Base-by-base conservation (phyloP, 2,329 filamentous ascomycete species). In the Ophiocordyceps unilateralis region DNA sequence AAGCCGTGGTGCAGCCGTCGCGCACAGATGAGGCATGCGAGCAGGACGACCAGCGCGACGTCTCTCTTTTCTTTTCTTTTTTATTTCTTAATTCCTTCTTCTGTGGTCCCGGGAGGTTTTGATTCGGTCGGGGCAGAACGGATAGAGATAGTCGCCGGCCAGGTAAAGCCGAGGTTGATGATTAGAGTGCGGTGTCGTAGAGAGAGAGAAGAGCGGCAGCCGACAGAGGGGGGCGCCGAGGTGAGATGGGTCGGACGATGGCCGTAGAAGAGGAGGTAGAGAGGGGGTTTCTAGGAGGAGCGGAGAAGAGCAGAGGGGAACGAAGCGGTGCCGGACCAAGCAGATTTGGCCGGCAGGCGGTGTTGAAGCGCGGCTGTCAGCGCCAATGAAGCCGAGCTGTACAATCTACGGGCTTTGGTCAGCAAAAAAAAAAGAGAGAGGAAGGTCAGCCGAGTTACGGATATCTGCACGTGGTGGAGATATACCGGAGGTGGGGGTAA, bases 11-110 rank as follows among this genome's bases (percentile, higher is more conserved):
- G 43, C 43, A 41, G 48, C 49, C 48, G 56, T 58, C 47, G 54
- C 52, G 53, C 56, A 58, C 48, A 56, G 56, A 58, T 57, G 53
- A 55, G 52, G 56, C 55, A 58, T 58, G 53, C 54, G 52, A 54
- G 47, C 50, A 46, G 49, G 47, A 46, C 49, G 44, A 40, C 32
- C 43, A 26, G 40, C 46, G 40, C 42, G 28, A 36, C 42, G 39
- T 40, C 11, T 4, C 10, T 34, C 5, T 24, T 38, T 22, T 21
- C 19, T 36, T 17, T 42, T 19, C 40, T 17, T 32, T 21, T 22
- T 28, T n/a, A 4, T 20, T 28, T 20, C 28, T 10, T 41, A 9
- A 9, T 37, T 37, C 10, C 19, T 14, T 17, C 32, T 36, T 36
- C n/a, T 36, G 17, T 36, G 32, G 17, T 36, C 32, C 32, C 32